Evolutionary conservation across 73 alveolate species (phyloP).

Genomic region (Stentor coeruleus): DNA sequence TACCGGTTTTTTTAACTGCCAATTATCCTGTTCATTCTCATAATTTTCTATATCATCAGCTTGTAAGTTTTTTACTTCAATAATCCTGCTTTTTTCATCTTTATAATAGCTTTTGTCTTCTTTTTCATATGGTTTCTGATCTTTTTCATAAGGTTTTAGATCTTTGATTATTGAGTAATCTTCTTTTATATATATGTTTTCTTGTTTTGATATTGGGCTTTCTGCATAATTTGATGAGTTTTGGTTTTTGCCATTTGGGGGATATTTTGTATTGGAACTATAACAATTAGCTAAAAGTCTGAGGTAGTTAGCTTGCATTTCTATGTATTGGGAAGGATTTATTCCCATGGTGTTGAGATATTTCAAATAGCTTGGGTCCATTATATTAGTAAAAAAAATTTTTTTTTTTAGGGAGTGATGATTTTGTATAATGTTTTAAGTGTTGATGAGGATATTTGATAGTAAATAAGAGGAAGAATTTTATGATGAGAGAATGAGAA

Average conservation of each 20-base stretch:
- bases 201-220: no score
- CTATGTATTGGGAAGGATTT: neutral
- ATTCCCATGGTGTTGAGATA: neutral
- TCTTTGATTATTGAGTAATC: neutral
- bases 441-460: no score
- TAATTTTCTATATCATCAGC: no score
- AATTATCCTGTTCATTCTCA: neutral
- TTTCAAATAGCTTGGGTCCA: neutral
- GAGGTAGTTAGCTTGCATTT: neutral
- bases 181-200: neutral
- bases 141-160: neutral
- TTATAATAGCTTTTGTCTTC: no score
- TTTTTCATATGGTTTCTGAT: neutral
- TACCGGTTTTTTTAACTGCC: neutral
- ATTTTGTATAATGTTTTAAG: no score
- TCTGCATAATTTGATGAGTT: neutral
- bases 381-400: no score
- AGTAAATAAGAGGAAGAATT: no score
- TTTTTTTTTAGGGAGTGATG: no score
- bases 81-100: no score
- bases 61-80: no score
- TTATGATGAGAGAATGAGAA: no score
- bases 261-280: neutral
- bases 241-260: no score
- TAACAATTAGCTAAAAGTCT: neutral